Base-by-base conservation (phyloP, 1,284 basidiomycete species). In the Exobasidium cylindrosporum region DNA sequence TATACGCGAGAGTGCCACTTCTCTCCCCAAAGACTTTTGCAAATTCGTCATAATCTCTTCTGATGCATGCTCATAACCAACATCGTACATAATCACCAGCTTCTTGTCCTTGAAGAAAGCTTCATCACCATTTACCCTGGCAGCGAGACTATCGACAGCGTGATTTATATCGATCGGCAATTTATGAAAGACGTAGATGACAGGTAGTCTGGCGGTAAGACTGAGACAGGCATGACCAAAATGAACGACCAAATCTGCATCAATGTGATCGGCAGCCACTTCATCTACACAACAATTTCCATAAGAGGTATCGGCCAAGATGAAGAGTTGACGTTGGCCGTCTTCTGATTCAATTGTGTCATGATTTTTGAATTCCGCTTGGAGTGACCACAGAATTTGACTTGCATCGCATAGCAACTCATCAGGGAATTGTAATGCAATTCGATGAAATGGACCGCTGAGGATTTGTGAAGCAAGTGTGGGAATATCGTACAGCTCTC, bases 141-240 rank as follows among this genome's bases (percentile, higher is more conserved):
- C 35, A 40, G 35, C 7, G 10, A 76, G 63, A 5, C 60, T 62
- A 14, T 49, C 28, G 1, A 67, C 67, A 3, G 73, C 69, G 0
- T 79, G 75, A 5, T 81, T 58, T 4, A 90, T 74, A 55, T 82
- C 80, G 7, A 82, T 83, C 70, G 81, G 68, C 64, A 87, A 87
- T 73, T 87, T 87, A 1, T 90, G 89, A 73, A 92, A 90, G 11
- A 93, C 85, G 73, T 91, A 93, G n/a, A 91, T 84, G 1, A 91
- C 88, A 0, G 91, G 90, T 0, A 94, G 80, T 10, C 89, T 85
- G 6, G 88, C 89, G 4, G 89, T 89, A 68, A 87, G 85, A 79
- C 88, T 93, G 83, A 98, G 85, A 81, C 96, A 99, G 0, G 95
- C 93, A 82, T 97, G 91, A 0, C 96, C 95, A 75, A 96, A 97